phyloP scores from a whole-genome alignment of 495 filamentous ascomycete species.

The Trichoderma erinaceum region DNA sequence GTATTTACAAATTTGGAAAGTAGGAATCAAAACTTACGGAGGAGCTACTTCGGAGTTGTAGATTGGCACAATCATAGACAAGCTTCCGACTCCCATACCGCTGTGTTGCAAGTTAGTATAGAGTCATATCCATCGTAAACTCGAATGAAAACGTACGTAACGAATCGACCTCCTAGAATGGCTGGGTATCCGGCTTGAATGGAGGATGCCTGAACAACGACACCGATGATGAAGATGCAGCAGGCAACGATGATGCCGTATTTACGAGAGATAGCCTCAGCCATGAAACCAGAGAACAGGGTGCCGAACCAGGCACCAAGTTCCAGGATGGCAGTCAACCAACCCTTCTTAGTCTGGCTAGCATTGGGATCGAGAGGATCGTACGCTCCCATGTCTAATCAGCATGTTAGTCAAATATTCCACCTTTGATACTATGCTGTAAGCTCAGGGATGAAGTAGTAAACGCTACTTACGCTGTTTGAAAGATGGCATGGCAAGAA shows the following conservation, averaged over 20 bases:
- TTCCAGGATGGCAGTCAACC: constrained; percentile 74
- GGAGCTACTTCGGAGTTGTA: constrained; percentile 66
- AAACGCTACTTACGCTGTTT: constrained; percentile 32
- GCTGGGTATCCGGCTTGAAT: constrained; percentile 46
- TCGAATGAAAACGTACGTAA: constrained; percentile 43
- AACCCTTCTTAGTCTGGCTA: constrained; percentile 63
- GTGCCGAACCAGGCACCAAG: constrained; percentile 79
- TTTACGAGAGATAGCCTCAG: constrained; percentile 68
- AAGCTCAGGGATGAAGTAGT: not conserved
- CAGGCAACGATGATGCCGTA: constrained; percentile 66
- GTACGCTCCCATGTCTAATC: not conserved
- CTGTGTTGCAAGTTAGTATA: constrained; percentile 19
- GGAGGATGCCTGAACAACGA: constrained; percentile 65
- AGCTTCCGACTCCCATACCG: constrained; percentile 65
- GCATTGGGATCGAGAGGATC: constrained; percentile 40
- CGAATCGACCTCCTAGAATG: constrained; percentile 68
- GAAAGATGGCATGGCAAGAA: constrained; percentile 58
- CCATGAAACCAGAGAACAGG: constrained; percentile 67
- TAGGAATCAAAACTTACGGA: constrained; percentile 22
- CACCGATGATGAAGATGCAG: constrained; percentile 68
- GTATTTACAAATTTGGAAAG: too few relatives aligned
- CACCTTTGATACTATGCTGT: not conserved
- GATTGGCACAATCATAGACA: constrained; percentile 61
- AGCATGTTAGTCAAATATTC: not conserved
- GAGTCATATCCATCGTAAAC: not conserved